phyloP scores from a whole-genome alignment of 345 rosid genomes.

The Syzygium grande region DNA sequence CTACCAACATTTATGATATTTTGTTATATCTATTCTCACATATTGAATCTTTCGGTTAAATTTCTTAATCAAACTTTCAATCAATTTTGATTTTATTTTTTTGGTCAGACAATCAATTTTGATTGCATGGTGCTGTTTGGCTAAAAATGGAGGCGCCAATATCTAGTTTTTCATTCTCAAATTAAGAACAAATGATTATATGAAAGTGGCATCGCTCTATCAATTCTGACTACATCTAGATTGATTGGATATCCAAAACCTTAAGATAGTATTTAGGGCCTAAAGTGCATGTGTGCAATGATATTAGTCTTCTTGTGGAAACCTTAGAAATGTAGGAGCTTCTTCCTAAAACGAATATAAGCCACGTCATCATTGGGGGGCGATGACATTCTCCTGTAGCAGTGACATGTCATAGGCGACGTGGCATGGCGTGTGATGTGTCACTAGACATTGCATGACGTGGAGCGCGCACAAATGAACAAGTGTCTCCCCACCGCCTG shows the following conservation, averaged over 20 bases:
- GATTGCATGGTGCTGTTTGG: neutral
- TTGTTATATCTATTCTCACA: neutral
- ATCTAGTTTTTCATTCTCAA: neutral
- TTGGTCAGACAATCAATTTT: neutral
- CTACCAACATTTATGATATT: neutral
- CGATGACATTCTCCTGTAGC: neutral
- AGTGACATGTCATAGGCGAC: neutral
- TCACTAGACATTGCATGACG: neutral
- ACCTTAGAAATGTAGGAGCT: neutral
- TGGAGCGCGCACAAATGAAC: neutral
- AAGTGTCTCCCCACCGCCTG: neutral
- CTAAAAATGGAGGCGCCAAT: neutral
- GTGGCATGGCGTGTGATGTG: neutral
- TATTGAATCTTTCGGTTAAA: neutral
- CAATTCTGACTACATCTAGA: neutral
- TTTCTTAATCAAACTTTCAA: neutral
- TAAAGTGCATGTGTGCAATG: neutral
- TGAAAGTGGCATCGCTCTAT: neutral
- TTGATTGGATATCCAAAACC: neutral
- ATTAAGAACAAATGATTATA: neutral
- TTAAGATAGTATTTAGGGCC: neutral
- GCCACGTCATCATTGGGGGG: neutral
- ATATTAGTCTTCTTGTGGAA: neutral
- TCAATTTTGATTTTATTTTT: neutral
- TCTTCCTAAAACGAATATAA: neutral